Percentiles rank a stretch among this genome's conserved stretches.
These are phyloP conservation scores for Gossypium trilobum DNA, from an alignment of 441 rosid species.

Conservation along the genomic window DNA sequence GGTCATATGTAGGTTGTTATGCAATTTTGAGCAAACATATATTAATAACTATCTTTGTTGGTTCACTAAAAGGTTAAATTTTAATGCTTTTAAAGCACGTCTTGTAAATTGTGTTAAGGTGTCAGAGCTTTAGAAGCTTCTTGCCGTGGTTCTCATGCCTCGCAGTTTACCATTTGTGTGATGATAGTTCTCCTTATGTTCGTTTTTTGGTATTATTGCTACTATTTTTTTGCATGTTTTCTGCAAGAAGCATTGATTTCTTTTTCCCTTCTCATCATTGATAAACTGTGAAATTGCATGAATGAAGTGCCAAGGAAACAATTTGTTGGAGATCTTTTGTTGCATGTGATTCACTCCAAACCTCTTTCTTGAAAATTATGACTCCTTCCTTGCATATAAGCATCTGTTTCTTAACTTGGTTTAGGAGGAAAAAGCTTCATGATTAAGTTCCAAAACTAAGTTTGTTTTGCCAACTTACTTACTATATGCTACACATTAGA, in stretches of 20 bases:
- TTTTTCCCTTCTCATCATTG: not conserved
- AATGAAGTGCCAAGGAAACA: not conserved
- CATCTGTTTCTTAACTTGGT: not conserved
- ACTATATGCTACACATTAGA: not conserved
- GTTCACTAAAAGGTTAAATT: not conserved
- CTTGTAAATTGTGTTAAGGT: not conserved
- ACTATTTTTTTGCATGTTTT: not conserved
- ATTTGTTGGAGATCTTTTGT: not conserved
- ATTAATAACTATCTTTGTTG: not conserved
- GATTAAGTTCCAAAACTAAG: not conserved
- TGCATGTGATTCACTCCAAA: not conserved
- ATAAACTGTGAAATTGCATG: not conserved
- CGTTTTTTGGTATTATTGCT: not conserved
- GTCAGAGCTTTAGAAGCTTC: not conserved
- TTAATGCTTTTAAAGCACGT: not conserved
- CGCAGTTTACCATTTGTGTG: not conserved
- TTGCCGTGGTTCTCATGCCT: not conserved
- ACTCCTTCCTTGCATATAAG: not conserved
- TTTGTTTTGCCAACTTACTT: not conserved
- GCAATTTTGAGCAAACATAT: not conserved
- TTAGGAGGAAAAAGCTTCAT: not conserved
- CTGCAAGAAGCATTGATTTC: constrained; percentile 8
- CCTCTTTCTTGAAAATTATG: not conserved
- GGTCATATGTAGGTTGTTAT: not conserved
- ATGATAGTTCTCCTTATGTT: not conserved